Evolutionary conservation across 352 stramenopile species (phyloP), one percentile per base, ranked within the genome.

Genomic region (Phytophthora sojae): DNA sequence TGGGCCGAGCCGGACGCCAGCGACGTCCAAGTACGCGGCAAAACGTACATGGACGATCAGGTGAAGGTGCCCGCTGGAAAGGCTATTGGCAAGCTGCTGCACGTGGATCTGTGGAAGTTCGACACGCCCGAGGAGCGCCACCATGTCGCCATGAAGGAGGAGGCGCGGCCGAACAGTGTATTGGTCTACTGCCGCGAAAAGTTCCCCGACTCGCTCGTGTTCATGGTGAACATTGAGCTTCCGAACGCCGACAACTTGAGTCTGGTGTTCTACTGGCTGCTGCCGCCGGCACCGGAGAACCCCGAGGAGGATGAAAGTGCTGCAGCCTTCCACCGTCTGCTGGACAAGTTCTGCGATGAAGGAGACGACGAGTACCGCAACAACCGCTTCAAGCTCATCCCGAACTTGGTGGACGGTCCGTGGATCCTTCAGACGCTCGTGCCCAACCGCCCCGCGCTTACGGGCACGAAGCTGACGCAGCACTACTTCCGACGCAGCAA

Each of bases 371-470:
- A 65, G 11, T 95, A 87, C 69, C 82, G 86, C 45, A 83, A 94
- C 62, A 53, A 77, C n/a, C 83, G 91, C 54, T 95, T 97, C 64
- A 97, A 97, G 79, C 71, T 97, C 29, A 94, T 97, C 55, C 92
- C 92, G n/a, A 88, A 85, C 61, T 81, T 97, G 39, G 76, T 89
- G 17, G 88, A 96, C 21, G 92, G 85, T 15, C 86, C 90, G 45
- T 97, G 89, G 85, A 76, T 97, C 49, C 79, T 97, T 35, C 89
- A 92, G 56, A 72, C 81, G 30, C 70, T 93, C 23, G 90, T 97
- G 53, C 89, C 89, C 37, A 95, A 88, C 55, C 91, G 95, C 37
- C 92, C 92, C 0, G 90, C 89, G 21, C 71, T 97, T 59, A 85
- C 94, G 44, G 92, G 91, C 37, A 89, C 85, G 37, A 97, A 97